Percentiles rank a stretch among this genome's conserved stretches.
Conservation (phyloP, 176 grass and related monocot genomes). For the Aechmea fasciata region DNA sequence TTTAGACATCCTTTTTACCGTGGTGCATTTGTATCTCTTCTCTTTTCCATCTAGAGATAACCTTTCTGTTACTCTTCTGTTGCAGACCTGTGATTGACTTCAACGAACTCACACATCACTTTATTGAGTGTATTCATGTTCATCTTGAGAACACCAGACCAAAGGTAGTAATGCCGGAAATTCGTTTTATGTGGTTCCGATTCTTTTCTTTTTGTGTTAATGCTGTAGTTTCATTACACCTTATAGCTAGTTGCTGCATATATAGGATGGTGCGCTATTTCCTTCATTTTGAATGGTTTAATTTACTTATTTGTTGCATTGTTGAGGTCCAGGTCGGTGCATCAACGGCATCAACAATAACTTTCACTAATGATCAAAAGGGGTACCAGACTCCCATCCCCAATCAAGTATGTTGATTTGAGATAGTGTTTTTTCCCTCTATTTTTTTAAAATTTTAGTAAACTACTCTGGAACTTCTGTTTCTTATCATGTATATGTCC, state of each 20-base stretch:
- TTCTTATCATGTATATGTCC: constrained; percentile 1
- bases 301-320: constrained; percentile 1
- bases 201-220: background rate
- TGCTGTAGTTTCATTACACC: background rate
- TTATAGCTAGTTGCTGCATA: background rate
- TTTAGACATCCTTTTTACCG: no score
- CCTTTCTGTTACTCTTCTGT: constrained; percentile 18
- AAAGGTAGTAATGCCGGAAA: constrained; percentile 39
- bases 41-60: background rate
- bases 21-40: no score
- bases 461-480: background rate
- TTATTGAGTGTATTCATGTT: constrained; percentile 76
- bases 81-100: constrained; percentile 65
- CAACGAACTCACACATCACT: constrained; percentile 76
- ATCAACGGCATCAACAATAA: constrained; percentile 11
- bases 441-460: background rate
- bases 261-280: background rate
- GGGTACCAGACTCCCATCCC: constrained; percentile 3
- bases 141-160: constrained; percentile 58
- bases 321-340: constrained; percentile 28
- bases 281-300: background rate
- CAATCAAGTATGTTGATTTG: constrained; percentile 32
- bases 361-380: constrained; percentile 9
- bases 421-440: background rate
- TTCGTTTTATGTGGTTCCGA: constrained; percentile 6